These are phyloP conservation scores for Nemania bipapillata DNA, from an alignment of 2,329 filamentous ascomycete species.

Conservation along the genomic window DNA sequence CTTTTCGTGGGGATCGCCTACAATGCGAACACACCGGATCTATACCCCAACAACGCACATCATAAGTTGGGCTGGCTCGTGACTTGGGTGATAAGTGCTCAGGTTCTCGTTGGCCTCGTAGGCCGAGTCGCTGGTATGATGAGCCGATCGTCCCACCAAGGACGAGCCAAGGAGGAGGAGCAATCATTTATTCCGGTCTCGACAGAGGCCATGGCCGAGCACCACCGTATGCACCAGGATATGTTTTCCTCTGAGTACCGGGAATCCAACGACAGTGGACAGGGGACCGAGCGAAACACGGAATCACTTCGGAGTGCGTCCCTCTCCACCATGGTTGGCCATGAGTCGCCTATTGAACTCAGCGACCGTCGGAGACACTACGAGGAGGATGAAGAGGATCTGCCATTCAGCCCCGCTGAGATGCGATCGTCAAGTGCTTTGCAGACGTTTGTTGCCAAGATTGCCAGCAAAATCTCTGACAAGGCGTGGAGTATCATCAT, in stretches of 20 bases:
- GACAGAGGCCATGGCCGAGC: slow-evolving; percentile 64
- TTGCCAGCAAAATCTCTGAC: slow-evolving; percentile 66
- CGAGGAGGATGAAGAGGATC: slow-evolving; percentile 55
- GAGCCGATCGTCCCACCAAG: slow-evolving; percentile 30
- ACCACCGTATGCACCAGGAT: slow-evolving; percentile 58
- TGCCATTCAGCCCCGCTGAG: slow-evolving; percentile 57
- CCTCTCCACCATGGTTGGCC: slow-evolving; percentile 66
- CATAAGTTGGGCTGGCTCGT: slow-evolving; percentile 87
- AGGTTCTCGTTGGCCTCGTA: slow-evolving; percentile 75
- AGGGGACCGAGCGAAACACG: slow-evolving; percentile 77
- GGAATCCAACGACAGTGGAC: slow-evolving; percentile 76
- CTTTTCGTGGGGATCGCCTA: slow-evolving; percentile 75
- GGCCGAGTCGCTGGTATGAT: slow-evolving; percentile 67
- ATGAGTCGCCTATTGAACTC: slow-evolving; percentile 56
- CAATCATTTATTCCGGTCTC: slow-evolving; percentile 72
- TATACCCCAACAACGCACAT: slow-evolving; percentile 89
- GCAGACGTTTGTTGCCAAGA: slow-evolving; percentile 63
- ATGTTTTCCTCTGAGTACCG: slow-evolving; percentile 59
- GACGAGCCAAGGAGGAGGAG: slow-evolving; percentile 57
- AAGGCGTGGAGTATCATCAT: slow-evolving; percentile 68
- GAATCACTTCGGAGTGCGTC: slow-evolving; percentile 74
- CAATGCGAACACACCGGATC: slow-evolving; percentile 81
- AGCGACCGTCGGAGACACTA: slow-evolving; percentile 60
- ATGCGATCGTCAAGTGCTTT: slow-evolving; percentile 60
- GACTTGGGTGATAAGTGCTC: slow-evolving; percentile 75